Base-by-base conservation (phyloP, 1,284 basidiomycete genomes). In the Cutaneotrichosporon sp. region DNA sequence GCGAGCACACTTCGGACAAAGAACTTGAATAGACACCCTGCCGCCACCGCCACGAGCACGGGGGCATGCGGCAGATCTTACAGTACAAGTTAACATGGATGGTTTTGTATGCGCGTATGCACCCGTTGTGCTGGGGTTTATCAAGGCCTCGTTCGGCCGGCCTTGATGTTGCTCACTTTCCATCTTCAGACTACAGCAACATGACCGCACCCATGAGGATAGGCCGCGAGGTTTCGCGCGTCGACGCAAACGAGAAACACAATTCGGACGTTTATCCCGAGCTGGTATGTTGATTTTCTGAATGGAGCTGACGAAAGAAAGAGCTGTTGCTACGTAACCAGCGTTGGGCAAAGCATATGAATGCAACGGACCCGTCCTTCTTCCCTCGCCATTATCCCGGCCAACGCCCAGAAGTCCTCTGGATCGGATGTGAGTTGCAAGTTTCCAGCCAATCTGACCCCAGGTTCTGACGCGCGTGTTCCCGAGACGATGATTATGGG, bases 401-500 rank as follows among this genome's bases (percentile, higher is more conserved):
- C 55, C 78, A 80, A 66, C 70, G 76, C 56, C 78, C 78, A n/a
- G 73, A 79, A 51, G 73, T 80, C 52, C 68, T 80, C 38, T 80
- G 77, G 77, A 78, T 80, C 34, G 78, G 78, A 46, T 79, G 77
- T 77, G 55, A 69, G 74, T 69, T 10, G 10, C 21, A 16, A 21
- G 31, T n/a, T n/a, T 31, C 40, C 10, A 14, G 16, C n/a, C 8
- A 4, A 32, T 26, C 62, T 63, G 31, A 64, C 46, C 4, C 8
- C 60, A 78, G 78, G 78, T 63, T 75, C 78, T 0, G 78, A 80
- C 62, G 77, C 78, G 14, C 70, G 78, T 49, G 78, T 80, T 21
- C 76, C 78, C n/a, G 77, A 80, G 62, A 76, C 77, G n/a, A 76
- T 74, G 7, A 73, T 80, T 60, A 67, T 80, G 70, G 75, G 75